These are phyloP conservation scores for Chondrus crispus DNA, from an alignment of 23 red algal species.

Conservation along the genomic window DNA sequence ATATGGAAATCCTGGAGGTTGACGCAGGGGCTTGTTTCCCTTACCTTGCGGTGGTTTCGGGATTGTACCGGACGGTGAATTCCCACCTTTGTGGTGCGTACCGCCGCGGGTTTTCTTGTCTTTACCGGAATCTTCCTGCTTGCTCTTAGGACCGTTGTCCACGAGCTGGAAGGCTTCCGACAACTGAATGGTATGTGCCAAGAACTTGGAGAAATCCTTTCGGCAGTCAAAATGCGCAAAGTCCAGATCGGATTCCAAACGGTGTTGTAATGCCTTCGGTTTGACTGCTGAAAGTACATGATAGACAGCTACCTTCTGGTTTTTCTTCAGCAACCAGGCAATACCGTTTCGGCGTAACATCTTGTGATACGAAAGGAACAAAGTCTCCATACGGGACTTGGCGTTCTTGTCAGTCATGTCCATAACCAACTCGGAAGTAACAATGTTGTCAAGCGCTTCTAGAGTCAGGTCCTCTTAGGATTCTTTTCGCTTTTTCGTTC, in stretches of 20 bases:
- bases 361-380: background rate
- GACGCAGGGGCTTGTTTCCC: too few relatives aligned
- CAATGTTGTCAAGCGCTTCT: background rate
- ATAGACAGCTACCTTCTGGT: background rate
- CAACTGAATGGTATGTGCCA: background rate
- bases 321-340: background rate
- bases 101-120: too few relatives aligned
- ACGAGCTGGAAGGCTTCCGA: background rate
- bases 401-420: background rate
- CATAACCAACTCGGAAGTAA: background rate
- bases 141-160: background rate
- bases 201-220: background rate
- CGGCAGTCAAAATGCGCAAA: background rate
- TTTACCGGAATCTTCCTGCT: background rate
- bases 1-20: too few relatives aligned
- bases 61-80: too few relatives aligned
- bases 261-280: background rate
- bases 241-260: background rate
- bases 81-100: too few relatives aligned
- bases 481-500: background rate
- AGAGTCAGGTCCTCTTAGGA: background rate
- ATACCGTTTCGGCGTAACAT: background rate
- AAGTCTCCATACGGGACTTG: background rate
- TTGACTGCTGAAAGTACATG: background rate
- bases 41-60: too few relatives aligned